Evolutionary conservation across 352 stramenopile genomes (phyloP), one percentile per base, ranked within the genome.

Genomic region (Phytophthora palmivora): DNA sequence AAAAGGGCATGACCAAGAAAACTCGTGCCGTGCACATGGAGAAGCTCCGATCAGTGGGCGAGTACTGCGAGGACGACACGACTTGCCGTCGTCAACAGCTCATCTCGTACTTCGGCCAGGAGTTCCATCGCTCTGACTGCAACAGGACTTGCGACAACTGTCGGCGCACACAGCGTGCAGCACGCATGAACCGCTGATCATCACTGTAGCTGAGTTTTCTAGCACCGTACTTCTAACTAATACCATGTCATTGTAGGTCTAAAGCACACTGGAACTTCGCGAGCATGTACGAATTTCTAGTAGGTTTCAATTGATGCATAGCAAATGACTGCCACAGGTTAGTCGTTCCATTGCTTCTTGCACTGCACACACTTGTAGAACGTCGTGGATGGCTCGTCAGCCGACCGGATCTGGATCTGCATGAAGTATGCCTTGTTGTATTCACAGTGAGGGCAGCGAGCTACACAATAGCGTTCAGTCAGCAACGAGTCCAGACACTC

Each of bases 341-440:
- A 92, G 63, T 97, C 90, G 71, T 95, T 97, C 97, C 97, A 99
- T 72, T 98, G 95, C 79, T 98, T 92, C 61, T 94, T 97, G 78
- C 97, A 99, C 63, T 97, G 92, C 32, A 97, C 93, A 74, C 98
- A 99, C 75, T 99, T 99, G 87, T 99, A 99, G 81, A 99, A 99
- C n/a, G 97, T 98, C 41, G 97, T 99, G 87, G 98, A 99, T 5
- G 96, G 96, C 70, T 99, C 96, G 65, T 99, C 96, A 7, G 97
- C 97, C 54, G 96, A 99, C 42, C 98, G 87, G 81, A 99, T 99
- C 84, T 99, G 98, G 77, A 99, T 99, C 84, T 99, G 97, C 95
- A 99, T 99, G 83, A 99, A 99, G 81, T 99, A 99, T 11, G 98
- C 98, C 74, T 98, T 92, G 37, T 84, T 92, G 77, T 97, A 87